phyloP scores from a whole-genome alignment of 805 yeast species.

The Maudiozyma saulgeensis region DNA sequence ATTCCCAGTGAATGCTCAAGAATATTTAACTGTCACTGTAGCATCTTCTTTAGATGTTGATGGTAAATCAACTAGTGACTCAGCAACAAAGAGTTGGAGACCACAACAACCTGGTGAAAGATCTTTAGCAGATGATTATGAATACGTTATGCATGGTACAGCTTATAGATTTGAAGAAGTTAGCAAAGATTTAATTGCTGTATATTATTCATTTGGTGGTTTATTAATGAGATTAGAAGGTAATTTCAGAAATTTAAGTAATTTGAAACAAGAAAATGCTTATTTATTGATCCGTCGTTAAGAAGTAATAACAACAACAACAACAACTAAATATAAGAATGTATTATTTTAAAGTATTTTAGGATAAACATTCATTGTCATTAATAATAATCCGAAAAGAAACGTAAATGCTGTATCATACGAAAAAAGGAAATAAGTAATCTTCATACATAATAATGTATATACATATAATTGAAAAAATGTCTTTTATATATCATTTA shows the following conservation, averaged over 20 bases:
- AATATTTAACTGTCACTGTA: slow-evolving; percentile 74
- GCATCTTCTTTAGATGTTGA: slow-evolving; percentile 64
- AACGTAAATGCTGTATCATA: not conserved
- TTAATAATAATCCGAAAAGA: not conserved
- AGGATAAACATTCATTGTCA: not conserved
- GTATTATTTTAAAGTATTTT: not conserved
- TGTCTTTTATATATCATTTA: not conserved
- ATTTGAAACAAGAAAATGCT: slow-evolving; percentile 87
- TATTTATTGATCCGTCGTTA: slow-evolving; percentile 74
- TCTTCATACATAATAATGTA: no score
- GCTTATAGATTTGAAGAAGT: slow-evolving; percentile 94
- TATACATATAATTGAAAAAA: no score
- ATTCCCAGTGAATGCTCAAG: slow-evolving; percentile 71
- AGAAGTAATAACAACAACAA: not conserved
- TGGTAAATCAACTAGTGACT: slow-evolving; percentile 34
- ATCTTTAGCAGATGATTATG: slow-evolving; percentile 91
- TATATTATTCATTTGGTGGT: slow-evolving; percentile 94
- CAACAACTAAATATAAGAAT: not conserved
- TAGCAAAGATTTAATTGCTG: slow-evolving; percentile 56
- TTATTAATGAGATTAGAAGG: slow-evolving; percentile 90
- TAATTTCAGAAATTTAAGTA: slow-evolving; percentile 77
- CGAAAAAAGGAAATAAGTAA: no score
- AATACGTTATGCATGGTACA: slow-evolving; percentile 96
- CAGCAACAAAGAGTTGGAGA: slow-evolving; percentile 33
- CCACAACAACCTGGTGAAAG: slow-evolving; percentile 72